Evolutionary conservation across 805 yeast genomes (phyloP).

Genomic region (Nakazawaea ernobii): DNA sequence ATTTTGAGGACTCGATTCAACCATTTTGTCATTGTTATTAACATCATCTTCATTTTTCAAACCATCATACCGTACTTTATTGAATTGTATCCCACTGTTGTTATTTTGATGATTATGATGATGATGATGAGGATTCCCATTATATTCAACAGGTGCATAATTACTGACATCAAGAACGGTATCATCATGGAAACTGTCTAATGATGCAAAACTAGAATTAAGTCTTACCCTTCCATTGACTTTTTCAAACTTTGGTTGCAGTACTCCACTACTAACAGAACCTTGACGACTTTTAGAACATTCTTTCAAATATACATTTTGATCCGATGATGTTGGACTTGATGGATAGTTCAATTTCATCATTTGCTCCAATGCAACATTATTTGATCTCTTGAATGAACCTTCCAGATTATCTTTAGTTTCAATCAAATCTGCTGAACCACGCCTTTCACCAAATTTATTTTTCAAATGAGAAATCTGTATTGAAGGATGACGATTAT

Average conservation of each 20-base stretch:
- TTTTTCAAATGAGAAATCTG: background rate
- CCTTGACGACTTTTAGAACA: background rate
- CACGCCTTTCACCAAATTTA: constrained; percentile 3
- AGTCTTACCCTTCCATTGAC: constrained; percentile 35
- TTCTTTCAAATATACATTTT: background rate
- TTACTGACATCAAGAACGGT: constrained; percentile 16
- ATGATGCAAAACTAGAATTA: constrained; percentile 72
- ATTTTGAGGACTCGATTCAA: background rate
- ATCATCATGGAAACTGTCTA: constrained; percentile 56
- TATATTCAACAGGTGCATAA: constrained; percentile 37
- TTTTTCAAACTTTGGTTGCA: background rate
- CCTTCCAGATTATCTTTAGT: constrained; percentile 8
- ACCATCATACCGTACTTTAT: constrained; percentile 4
- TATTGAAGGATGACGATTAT: too few relatives aligned
- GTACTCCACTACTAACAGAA: background rate
- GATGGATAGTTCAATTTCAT: background rate
- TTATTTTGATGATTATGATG: constrained; percentile 14
- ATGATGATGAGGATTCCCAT: constrained; percentile 11
- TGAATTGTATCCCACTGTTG: background rate
- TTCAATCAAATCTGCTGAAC: constrained; percentile 8
- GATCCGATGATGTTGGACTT: background rate
- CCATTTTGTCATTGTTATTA: too few relatives aligned
- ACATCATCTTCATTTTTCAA: background rate
- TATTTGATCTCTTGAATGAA: constrained; percentile 1
- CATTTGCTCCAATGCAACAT: constrained; percentile 4